Percentiles rank a stretch among this genome's conserved stretches.
Evolutionary conservation across 495 filamentous ascomycete species (phyloP).

Genomic region (Lophiostoma macrostomum): DNA sequence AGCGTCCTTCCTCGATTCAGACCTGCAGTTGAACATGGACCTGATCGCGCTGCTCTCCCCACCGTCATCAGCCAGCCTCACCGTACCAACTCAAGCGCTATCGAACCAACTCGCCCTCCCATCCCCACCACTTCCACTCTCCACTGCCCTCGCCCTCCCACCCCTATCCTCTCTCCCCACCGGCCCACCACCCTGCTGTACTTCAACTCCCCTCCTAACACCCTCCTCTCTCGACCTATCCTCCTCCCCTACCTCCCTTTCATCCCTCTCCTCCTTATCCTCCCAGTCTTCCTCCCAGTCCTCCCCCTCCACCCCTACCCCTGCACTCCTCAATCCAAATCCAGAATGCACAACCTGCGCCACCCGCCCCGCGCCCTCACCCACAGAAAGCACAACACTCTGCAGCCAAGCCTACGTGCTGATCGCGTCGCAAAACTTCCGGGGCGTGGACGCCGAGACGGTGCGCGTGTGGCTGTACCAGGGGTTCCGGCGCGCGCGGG

Average conservation of each 20-base stretch:
- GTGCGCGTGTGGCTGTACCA: slow-evolving; percentile 25
- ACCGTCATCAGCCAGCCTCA: neutral
- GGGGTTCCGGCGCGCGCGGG: slow-evolving; percentile 25
- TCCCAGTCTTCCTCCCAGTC: neutral
- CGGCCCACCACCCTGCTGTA: slow-evolving; percentile 22
- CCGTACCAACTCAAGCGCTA: neutral
- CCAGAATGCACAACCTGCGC: slow-evolving; percentile 19
- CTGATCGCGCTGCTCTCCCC: neutral
- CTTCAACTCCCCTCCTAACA: neutral
- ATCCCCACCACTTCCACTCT: no score
- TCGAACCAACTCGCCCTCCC: neutral
- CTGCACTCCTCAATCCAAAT: slow-evolving; percentile 1
- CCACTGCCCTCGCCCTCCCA: neutral
- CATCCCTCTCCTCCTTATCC: no score
- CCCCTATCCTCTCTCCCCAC: neutral
- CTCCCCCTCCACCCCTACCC: neutral
- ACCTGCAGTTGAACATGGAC: neutral
- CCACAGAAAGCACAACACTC: slow-evolving; percentile 25
- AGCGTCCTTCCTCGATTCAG: neutral
- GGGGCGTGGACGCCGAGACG: slow-evolving; percentile 22
- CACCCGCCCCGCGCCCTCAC: slow-evolving; percentile 13
- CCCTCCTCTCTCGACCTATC: neutral
- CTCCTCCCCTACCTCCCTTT: neutral
- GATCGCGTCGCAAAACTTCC: slow-evolving; percentile 29
- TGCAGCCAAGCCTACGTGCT: slow-evolving; percentile 31